These are phyloP conservation scores for Juncus inflexus DNA, from an alignment of 176 grass and related monocot genomes.

Conservation along the genomic window DNA sequence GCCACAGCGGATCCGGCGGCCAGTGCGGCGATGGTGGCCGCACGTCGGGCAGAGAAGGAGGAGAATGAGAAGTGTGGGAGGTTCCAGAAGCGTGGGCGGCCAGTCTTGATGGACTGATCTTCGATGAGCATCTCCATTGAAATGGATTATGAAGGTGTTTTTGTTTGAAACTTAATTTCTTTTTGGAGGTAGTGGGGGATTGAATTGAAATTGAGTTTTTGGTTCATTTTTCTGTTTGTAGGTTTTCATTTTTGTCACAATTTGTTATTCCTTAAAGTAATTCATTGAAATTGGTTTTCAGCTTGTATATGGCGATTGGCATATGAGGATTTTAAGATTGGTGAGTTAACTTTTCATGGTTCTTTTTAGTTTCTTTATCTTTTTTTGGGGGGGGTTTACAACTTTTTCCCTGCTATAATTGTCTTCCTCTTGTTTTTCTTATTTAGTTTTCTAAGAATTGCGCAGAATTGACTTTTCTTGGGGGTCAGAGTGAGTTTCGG, in stretches of 20 bases:
- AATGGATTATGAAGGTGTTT: constrained; percentile 16
- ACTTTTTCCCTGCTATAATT: not conserved
- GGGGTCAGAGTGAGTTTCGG: too few relatives aligned
- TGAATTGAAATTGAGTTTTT: constrained; percentile 16
- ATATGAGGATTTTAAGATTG: not conserved
- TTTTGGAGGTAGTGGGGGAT: not conserved
- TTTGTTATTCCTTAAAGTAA: not conserved
- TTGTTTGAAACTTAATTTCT: not conserved
- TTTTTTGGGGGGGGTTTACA: not conserved
- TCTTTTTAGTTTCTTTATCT: not conserved
- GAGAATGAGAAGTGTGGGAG: constrained; percentile 39
- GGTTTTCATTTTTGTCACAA: not conserved
- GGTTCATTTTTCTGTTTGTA: not conserved
- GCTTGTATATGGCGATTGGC: constrained; percentile 5
- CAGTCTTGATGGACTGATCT: constrained; percentile 22
- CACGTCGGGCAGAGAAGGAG: constrained; percentile 14
- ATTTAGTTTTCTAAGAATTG: not conserved
- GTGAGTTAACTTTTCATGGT: not conserved
- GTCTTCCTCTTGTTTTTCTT: not conserved
- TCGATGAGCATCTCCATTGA: constrained; percentile 21
- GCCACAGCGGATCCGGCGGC: constrained; percentile 21
- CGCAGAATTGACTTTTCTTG: not conserved
- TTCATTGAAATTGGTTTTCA: constrained; percentile 6
- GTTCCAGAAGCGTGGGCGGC: constrained; percentile 44
- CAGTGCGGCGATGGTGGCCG: constrained; percentile 36